Base-by-base conservation (phyloP, 2,329 filamentous ascomycete species). In the Macrophomina pseudophaseolina region DNA sequence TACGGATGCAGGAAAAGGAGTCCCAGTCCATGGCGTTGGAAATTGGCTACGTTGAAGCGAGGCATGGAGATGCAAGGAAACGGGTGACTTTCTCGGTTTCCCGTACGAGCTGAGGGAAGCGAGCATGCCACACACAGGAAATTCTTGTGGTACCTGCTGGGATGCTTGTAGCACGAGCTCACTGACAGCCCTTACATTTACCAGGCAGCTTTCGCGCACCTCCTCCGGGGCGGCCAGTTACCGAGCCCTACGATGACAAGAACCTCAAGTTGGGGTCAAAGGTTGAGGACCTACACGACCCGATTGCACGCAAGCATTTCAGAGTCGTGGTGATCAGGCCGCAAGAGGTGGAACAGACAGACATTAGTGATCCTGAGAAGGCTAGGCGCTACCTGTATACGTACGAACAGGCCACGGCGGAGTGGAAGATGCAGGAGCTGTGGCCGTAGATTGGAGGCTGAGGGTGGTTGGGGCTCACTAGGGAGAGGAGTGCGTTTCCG, bases 321-420 rank as follows among this genome's bases (percentile, higher is more conserved):
- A 84, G 94, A 64, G 91, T 97, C 0, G 92, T 97, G 3, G 89
- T 95, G 74, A 95, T 99, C 75, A 88, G 89, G 58, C 89, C 97
- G 0, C 86, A 91, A 8, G 88, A 91, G 75, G 89, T 96, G 23
- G 93, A 97, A 75, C 84, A 85, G 72, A 82, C 91, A 16, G 91
- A 95, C 75, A 78, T 96, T 64, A 88, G 86, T 66, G 86, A 92
- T 74, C 87, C 89, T 0, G 84, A 85, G 54, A 86, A 86, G 68
- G 83, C 84, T 12, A 82, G 85, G 69, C 83, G 93, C 72, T 91
- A 88, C 83, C 81, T 86, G 68, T 94, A 93, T 79, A 88, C 84
- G 32, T 86, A 88, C 71, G 82, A 85, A 5, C 78, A 79, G 70
- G 78, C 80, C 60, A 80, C 78, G 23, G 80, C 79, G 38, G 78